These are phyloP conservation scores for Dalbergia cultrata DNA, from an alignment of 306 rosid species.

Conservation along the genomic window DNA sequence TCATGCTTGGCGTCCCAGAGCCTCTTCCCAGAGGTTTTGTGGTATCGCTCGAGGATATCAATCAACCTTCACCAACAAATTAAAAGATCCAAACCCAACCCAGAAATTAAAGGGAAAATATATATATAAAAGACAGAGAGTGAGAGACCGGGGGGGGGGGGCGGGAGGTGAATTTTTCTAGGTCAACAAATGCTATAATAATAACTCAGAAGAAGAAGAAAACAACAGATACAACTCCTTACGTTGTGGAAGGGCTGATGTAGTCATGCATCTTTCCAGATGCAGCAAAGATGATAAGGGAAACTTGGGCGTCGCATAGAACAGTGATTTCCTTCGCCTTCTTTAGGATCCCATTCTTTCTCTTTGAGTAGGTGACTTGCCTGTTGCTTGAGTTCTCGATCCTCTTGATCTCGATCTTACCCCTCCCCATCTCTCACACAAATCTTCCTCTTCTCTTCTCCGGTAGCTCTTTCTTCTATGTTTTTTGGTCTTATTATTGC, in stretches of 20 bases:
- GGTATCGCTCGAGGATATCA: slow-evolving; percentile 69
- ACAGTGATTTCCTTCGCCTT: slow-evolving; percentile 83
- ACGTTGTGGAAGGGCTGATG: slow-evolving; percentile 73
- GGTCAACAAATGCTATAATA: background rate
- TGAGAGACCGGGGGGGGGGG: too few species aligned
- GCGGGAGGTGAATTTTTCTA: background rate
- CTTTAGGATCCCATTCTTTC: slow-evolving; percentile 76
- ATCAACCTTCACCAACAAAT: slow-evolving; percentile 60
- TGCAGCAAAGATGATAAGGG: slow-evolving; percentile 62
- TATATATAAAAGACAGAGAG: too few species aligned
- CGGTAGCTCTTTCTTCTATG: background rate
- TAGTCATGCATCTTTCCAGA: slow-evolving; percentile 70
- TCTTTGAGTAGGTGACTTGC: slow-evolving; percentile 82
- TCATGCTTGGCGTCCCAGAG: slow-evolving; percentile 92
- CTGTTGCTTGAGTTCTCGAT: slow-evolving; percentile 84
- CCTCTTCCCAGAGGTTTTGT: slow-evolving; percentile 62
- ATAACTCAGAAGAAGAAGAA: background rate
- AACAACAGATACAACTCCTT: background rate
- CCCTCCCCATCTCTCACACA: slow-evolving; percentile 75
- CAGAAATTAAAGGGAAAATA: background rate
- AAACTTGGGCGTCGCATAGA: slow-evolving; percentile 83
- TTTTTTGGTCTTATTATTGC: slow-evolving; percentile 18
- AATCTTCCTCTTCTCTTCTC: background rate
- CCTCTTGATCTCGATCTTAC: slow-evolving; percentile 92
- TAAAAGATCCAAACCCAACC: background rate